phyloP scores from a whole-genome alignment of 2,329 filamentous ascomycete species.

The Sporothrix brunneoviolacea region DNA sequence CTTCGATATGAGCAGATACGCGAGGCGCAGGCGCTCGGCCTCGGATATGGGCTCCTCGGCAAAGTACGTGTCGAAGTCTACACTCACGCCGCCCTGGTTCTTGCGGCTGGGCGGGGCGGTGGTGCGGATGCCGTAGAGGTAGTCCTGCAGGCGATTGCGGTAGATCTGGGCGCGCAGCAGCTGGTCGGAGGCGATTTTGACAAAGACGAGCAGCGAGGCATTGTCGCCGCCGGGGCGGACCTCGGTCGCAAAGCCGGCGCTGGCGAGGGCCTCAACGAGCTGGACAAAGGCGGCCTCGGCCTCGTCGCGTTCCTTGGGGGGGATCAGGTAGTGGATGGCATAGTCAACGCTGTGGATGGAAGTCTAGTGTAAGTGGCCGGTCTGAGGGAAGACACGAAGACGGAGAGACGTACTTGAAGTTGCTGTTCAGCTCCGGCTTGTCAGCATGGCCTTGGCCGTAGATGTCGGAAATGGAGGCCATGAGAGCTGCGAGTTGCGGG shows the following conservation, averaged over 20 bases:
- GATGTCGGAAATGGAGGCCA: slow-evolving; percentile 21
- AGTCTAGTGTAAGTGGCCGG: too few species aligned
- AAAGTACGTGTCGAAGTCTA: slow-evolving; percentile 58
- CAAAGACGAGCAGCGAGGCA: slow-evolving; percentile 72
- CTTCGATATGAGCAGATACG: slow-evolving; percentile 78
- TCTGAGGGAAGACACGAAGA: background rate
- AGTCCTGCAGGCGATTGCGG: slow-evolving; percentile 82
- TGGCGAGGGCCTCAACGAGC: slow-evolving; percentile 67
- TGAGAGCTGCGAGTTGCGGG: slow-evolving; percentile 10
- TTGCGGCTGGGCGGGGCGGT: slow-evolving; percentile 49
- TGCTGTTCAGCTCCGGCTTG: slow-evolving; percentile 21
- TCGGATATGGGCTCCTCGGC: slow-evolving; percentile 72
- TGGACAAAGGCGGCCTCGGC: slow-evolving; percentile 71
- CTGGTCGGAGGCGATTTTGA: slow-evolving; percentile 68
- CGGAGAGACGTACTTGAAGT: slow-evolving; percentile 22
- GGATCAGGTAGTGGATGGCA: slow-evolving; percentile 73
- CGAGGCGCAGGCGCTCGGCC: slow-evolving; percentile 78
- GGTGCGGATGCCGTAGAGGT: slow-evolving; percentile 81
- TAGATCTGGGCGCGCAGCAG: slow-evolving; percentile 77
- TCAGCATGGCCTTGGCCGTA: slow-evolving; percentile 15
- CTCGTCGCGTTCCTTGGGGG: slow-evolving; percentile 43
- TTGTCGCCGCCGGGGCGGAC: slow-evolving; percentile 69
- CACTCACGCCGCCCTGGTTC: slow-evolving; percentile 37
- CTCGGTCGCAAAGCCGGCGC: slow-evolving; percentile 78
- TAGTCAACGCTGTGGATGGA: slow-evolving; percentile 67